These are phyloP conservation scores for Litsea cubeba DNA, from an alignment of 164 flowering plant species.

Conservation along the genomic window DNA sequence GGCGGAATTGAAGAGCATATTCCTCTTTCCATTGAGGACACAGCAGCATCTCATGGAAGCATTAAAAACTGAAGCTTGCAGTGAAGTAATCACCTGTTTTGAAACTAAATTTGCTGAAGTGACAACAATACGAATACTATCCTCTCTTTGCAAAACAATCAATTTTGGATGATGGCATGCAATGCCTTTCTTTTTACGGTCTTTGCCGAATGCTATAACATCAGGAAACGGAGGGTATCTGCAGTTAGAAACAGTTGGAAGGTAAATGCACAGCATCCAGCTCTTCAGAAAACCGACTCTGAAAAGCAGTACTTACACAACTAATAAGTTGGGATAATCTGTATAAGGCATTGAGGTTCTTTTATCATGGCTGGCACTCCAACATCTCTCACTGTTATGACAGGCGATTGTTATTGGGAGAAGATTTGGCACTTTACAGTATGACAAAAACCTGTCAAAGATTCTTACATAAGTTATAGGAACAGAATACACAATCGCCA, in stretches of 20 bases:
- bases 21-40: background rate
- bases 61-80: background rate
- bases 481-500: background rate
- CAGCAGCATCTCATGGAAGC: background rate
- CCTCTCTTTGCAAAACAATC: constrained; percentile 71
- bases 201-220: constrained; percentile 71
- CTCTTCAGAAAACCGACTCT: background rate
- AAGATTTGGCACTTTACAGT: constrained; percentile 64
- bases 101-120: constrained; percentile 85
- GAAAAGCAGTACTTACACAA: constrained; percentile 53
- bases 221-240: constrained; percentile 93
- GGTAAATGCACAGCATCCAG: background rate
- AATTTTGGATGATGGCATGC: constrained; percentile 98
- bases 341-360: constrained; percentile 53
- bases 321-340: constrained; percentile 63
- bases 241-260: constrained; percentile 3
- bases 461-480: background rate
- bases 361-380: constrained; percentile 61
- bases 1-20: background rate
- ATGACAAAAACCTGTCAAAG: constrained; percentile 61
- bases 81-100: constrained; percentile 54
- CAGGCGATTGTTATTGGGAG: constrained; percentile 80
- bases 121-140: constrained; percentile 62
- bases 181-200: constrained; percentile 64
- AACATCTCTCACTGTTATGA: constrained; percentile 75